Evolutionary conservation across 2,329 filamentous ascomycete species (phyloP), one percentile per base, ranked within the genome.

Genomic region (Aspergillus neotritici): DNA sequence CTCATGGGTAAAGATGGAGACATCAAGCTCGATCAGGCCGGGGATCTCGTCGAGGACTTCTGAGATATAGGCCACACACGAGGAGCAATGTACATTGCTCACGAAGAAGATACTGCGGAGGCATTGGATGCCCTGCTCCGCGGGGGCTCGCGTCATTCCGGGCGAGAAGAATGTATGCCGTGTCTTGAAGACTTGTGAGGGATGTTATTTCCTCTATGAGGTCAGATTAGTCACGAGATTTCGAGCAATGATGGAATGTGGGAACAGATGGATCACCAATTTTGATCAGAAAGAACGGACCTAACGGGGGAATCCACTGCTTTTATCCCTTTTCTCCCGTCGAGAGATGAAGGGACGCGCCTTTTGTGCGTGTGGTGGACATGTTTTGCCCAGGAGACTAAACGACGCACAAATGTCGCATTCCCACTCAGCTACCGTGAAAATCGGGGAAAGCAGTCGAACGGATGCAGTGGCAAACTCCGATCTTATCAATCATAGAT

Each of bases 11-110:
- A 72, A 54, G 29, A 73, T 66, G 14, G 66, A 70, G 43, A 72
- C 64, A 43, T 71, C 65, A 37, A 72, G 56, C 17, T 56, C 49
- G 9, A 49, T 49, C 35, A 71, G 59, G 4, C 67, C 57, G 11
- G 55, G 55, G 4, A 64, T 55, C 33, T 64, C 58, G 0, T 58
- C 62, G 1, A 74, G 57, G n/a, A 72, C 60, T 53, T 70, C 67
- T 29, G 64, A 64, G 36, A 71, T 65, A 51, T 72, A 69, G 35
- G 68, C 58, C 15, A 74, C 68, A 45, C 71, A 74, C 14, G 70
- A 73, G 12, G 70, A 58, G 51, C 71, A 74, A 52, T 74, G 71
- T 31, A 74, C 65, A 46, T 74, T 74, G 45, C 67, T 68, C 38
- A 72, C 68, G 43, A 72, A 66, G 25, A 73, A 65, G 15, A 64